Evolutionary conservation across 345 rosid species (phyloP).

Genomic region (Toxicodendron radicans): DNA sequence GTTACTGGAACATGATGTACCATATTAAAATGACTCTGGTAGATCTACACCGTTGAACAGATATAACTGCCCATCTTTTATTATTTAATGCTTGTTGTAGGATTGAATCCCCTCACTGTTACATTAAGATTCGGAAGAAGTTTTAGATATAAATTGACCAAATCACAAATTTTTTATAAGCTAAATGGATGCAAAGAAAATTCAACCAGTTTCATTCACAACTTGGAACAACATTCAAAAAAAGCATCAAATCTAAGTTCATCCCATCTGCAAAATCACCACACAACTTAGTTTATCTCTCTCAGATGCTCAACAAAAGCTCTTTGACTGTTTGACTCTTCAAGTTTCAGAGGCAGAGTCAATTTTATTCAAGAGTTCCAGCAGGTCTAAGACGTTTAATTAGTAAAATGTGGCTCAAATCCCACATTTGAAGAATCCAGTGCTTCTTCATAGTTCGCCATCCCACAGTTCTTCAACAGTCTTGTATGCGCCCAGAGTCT

Average conservation of each 20-base stretch:
- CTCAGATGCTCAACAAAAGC: background rate
- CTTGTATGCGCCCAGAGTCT: constrained; percentile 39
- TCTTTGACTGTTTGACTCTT: background rate
- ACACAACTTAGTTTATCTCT: background rate
- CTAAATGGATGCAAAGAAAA: background rate
- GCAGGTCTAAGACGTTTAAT: too few species aligned
- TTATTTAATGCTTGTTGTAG: too few species aligned
- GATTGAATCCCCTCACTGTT: too few species aligned
- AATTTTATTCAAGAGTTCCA: background rate
- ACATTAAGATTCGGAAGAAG: too few species aligned
- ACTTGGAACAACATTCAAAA: too few species aligned
- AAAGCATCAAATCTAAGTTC: background rate
- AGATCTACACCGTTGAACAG: background rate
- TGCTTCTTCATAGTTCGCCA: constrained; percentile 30
- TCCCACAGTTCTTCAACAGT: constrained; percentile 55
- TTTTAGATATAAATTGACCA: too few species aligned
- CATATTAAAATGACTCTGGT: background rate
- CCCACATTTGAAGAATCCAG: too few species aligned
- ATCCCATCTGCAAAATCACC: background rate
- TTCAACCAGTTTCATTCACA: background rate
- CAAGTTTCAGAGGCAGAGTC: background rate
- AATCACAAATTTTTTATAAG: too few species aligned
- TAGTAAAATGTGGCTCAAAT: too few species aligned
- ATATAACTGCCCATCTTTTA: too few species aligned
- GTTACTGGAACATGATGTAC: too few species aligned